Evolutionary conservation across 108 stramenopile species (phyloP).

Genomic region (Phaeodactylum tricornutum): DNA sequence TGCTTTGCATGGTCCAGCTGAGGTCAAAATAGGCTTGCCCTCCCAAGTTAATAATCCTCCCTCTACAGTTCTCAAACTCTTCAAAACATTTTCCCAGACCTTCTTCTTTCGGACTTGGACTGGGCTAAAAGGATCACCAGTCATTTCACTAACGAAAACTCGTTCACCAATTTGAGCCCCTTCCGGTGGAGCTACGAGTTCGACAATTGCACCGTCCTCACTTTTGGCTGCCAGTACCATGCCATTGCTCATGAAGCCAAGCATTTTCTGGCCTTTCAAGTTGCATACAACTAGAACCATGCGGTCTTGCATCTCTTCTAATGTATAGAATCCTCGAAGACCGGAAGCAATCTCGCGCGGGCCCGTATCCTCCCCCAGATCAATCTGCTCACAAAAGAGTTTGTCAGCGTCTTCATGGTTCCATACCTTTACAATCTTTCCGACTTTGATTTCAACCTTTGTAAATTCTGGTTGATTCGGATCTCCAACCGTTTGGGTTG

Average conservation of each 20-base stretch:
- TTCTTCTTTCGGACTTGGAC: slow-evolving; percentile 86
- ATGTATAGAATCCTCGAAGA: slow-evolving; percentile 67
- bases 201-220: slow-evolving; percentile 61
- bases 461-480: slow-evolving; percentile 75
- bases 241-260: slow-evolving; percentile 75
- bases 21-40: slow-evolving; percentile 60
- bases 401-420: slow-evolving; percentile 88
- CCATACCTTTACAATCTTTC: slow-evolving; percentile 86
- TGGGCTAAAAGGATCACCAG: slow-evolving; percentile 55
- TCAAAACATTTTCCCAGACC: slow-evolving; percentile 62
- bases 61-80: slow-evolving; percentile 64
- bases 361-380: slow-evolving; percentile 70
- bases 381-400: slow-evolving; percentile 88
- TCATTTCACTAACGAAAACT: slow-evolving; percentile 69
- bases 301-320: slow-evolving; percentile 81
- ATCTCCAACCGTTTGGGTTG: slow-evolving; percentile 21
- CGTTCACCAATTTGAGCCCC: slow-evolving; percentile 78
- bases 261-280: slow-evolving; percentile 83
- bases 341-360: slow-evolving; percentile 88
- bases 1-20: slow-evolving; percentile 60
- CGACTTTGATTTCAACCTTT: slow-evolving; percentile 84
- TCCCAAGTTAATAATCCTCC: slow-evolving; percentile 74
- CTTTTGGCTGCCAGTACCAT: slow-evolving; percentile 88
- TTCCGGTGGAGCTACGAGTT: slow-evolving; percentile 68
- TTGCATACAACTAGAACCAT: slow-evolving; percentile 90